phyloP scores from a whole-genome alignment of 257 asterid genomes.

The Verbascum thapsus region DNA sequence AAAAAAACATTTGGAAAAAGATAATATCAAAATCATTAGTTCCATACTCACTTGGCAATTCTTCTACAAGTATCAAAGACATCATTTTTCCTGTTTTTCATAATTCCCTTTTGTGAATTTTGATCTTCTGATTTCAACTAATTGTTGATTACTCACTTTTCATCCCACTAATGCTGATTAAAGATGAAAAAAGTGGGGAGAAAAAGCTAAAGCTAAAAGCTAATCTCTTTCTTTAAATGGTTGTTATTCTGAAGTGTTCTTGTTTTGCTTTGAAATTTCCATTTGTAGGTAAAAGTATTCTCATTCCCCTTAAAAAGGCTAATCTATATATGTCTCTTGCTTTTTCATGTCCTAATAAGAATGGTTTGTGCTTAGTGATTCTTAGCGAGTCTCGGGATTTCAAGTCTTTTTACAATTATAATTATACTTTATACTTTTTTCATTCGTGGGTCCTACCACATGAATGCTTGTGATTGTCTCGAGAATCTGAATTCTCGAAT shows the following conservation, averaged over 20 bases:
- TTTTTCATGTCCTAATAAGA: slow-evolving; percentile 29
- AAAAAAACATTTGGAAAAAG: slow-evolving; percentile 29
- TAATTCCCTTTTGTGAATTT: no score
- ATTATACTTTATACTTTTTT: no score
- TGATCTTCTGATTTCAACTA: slow-evolving; percentile 49
- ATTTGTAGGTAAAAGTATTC: slow-evolving; percentile 24
- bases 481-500: no score
- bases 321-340: slow-evolving; percentile 21
- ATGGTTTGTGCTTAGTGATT: no score
- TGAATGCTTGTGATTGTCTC: no score
- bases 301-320: slow-evolving; percentile 25
- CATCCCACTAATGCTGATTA: slow-evolving; percentile 53
- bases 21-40: slow-evolving; percentile 50
- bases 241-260: slow-evolving; percentile 26
- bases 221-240: slow-evolving; percentile 22
- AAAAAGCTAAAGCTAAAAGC: slow-evolving; percentile 36
- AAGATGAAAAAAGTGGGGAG: slow-evolving; percentile 35
- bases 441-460: no score
- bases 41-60: slow-evolving; percentile 48
- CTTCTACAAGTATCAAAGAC: slow-evolving; percentile 37
- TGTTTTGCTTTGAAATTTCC: slow-evolving; percentile 27
- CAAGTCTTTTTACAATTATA: no score
- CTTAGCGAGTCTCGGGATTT: no score
- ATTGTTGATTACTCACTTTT: slow-evolving; percentile 48
- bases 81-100: no score